Evolutionary conservation across 2,329 filamentous ascomycete genomes (phyloP), one percentile per base, ranked within the genome.

Genomic region (Neopestalotiopsis clavispora): DNA sequence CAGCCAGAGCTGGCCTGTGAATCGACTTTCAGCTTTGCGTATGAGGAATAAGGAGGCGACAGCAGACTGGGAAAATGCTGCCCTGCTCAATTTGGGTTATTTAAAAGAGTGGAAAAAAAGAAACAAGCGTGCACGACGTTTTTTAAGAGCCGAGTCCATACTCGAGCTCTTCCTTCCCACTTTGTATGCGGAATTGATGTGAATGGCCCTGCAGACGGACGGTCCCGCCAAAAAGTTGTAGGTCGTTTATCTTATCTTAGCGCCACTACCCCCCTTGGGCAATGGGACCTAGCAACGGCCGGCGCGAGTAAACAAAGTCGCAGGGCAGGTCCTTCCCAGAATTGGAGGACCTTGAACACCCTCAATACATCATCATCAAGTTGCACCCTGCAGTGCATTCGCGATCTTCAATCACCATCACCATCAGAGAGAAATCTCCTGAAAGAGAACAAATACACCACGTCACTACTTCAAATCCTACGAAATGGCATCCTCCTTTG

Each of bases 401-500:
- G 56, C 52, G 12, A 4, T 20, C 59, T 20, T 40, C 34, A 40
- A 6, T 14, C 7, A 14, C 9, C 59, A 62, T 10, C 59, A 62
- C 4, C 30, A 13, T 12, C 30, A 20, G 14, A 5, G 12, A 28
- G 23, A 3, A 59, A 30, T 3, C 13, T 13, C n/a, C 23, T 32
- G 6, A 34, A 58, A 34, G 12, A 59, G 49, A 14, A 56, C 49
- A 56, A 56, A 1, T 13, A 3, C 0, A 7, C 1, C 30, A 59
- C 4, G 3, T 59, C 17, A 62, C 17, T 13, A 20, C 30, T 65
- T 12, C 14, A 6, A 45, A 58, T 52, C 32, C 20, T 76, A 32
- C 64, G 4, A 57, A 2, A 91, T 91, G 85, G 79, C 86, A 38
- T 87, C 86, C 42, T 82, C 87, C 71, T 94, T 94, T 74, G 91